Conservation (phyloP, 2,329 filamentous ascomycete genomes). For the Fusarium sp. region DNA sequence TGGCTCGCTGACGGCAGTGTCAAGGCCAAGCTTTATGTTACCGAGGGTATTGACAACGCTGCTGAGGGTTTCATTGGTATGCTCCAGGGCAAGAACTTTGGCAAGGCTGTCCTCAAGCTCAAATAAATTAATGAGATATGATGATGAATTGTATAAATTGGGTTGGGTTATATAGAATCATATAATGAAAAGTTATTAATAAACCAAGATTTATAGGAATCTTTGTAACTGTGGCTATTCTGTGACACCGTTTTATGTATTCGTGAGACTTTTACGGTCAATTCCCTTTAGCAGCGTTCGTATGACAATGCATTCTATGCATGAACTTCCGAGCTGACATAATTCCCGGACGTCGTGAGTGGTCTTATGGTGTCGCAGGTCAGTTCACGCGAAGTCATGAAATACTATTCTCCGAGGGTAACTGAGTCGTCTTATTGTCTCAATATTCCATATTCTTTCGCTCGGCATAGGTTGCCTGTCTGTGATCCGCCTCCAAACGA, state of each 20-base stretch:
- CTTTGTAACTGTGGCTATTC: rapidly evolving
- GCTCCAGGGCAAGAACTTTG: constrained; percentile 82
- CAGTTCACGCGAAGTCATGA: background rate
- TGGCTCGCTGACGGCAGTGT: constrained; percentile 81
- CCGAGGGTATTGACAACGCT: constrained; percentile 82
- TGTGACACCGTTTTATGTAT: no score
- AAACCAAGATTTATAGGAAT: background rate
- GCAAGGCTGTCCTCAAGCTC: constrained; percentile 83
- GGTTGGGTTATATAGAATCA: background rate
- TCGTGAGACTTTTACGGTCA: rapidly evolving
- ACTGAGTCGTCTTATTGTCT: background rate
- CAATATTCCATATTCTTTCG: background rate
- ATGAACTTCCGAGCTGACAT: no score
- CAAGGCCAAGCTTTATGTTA: constrained; percentile 74
- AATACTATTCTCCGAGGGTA: background rate
- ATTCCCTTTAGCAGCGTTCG: background rate
- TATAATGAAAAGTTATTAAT: background rate
- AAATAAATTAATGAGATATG: constrained; percentile 16
- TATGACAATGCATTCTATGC: rapidly evolving
- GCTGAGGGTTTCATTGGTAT: constrained; percentile 78
- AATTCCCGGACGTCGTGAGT: background rate
- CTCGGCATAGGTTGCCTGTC: background rate
- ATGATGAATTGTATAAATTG: constrained; percentile 14
- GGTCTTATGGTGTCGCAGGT: background rate
- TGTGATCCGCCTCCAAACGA: background rate